These are phyloP conservation scores for Fusarium mangiferae DNA, from an alignment of 2,329 filamentous ascomycete genomes.

Conservation along the genomic window DNA sequence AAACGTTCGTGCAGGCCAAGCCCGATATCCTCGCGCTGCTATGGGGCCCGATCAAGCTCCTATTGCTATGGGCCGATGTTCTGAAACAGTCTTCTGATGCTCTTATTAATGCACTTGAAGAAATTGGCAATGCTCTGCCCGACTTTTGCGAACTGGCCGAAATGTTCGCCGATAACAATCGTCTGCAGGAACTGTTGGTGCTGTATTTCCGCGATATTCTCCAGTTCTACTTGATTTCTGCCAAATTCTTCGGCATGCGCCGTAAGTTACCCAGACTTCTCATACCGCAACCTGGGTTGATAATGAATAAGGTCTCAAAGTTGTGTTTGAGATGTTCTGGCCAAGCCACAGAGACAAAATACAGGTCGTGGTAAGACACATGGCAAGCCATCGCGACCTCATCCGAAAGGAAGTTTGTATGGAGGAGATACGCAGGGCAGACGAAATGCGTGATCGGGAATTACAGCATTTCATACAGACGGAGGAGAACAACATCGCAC, in stretches of 20 bases:
- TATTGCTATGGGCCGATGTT: neutral
- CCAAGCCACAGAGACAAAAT: neutral
- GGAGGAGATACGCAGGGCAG: neutral
- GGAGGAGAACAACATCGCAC: neutral
- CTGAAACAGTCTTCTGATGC: neutral
- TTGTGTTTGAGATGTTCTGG: neutral
- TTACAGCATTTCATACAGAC: neutral
- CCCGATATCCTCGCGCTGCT: slow-evolving; percentile 19
- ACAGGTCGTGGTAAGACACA: neutral
- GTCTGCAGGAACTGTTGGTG: neutral
- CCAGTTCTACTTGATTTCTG: slow-evolving; percentile 1
- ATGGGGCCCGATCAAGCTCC: slow-evolving; percentile 17
- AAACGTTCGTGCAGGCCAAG: neutral
- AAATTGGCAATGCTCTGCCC: neutral
- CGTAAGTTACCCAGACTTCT: neutral
- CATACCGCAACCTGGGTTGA: accelerated
- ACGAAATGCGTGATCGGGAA: neutral
- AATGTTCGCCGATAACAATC: neutral
- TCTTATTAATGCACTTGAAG: neutral
- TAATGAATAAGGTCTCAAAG: neutral
- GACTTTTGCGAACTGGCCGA: neutral
- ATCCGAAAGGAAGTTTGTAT: neutral
- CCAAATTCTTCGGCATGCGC: neutral
- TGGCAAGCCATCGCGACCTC: neutral
- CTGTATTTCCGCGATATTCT: slow-evolving; percentile 23